A percentile compares a stretch with the other conserved stretches of the same genome.
Evolutionary conservation across 78 protist species (phyloP).

Genomic region (Dictyostelium brefeldianum): DNA sequence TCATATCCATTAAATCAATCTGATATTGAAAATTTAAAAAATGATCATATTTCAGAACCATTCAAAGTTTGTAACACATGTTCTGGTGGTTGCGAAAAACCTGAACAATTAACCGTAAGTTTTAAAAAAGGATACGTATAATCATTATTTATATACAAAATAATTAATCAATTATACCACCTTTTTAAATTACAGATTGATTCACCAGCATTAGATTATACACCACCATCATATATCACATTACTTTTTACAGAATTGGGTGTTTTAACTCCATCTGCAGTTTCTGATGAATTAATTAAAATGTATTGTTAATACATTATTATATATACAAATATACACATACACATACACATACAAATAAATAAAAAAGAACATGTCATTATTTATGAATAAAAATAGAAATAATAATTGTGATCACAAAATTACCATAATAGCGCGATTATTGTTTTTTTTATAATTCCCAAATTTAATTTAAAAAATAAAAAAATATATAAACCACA

Average conservation of each 20-base stretch:
- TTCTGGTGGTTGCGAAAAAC: conserved; percentile 45
- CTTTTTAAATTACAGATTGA: conserved; percentile 34
- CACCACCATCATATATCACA: conserved; percentile 97
- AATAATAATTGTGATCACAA: neutral
- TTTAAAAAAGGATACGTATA: neutral
- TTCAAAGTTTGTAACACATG: conserved; percentile 35
- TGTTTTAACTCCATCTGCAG: conserved; percentile 98
- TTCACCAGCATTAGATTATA: conserved; percentile 95
- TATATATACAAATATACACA: neutral
- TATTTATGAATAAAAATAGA: neutral
- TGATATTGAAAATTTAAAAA: conserved; percentile 83
- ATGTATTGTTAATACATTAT: conserved; percentile 83
- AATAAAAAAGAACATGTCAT: neutral
- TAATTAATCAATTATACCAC: neutral
- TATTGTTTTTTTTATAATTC: neutral
- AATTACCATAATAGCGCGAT: neutral
- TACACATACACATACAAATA: neutral
- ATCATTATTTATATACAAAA: conserved; percentile 5
- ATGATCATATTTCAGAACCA: conserved; percentile 34
- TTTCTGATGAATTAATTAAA: conserved; percentile 96
- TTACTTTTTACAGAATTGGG: conserved; percentile 99
- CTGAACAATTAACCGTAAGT: conserved; percentile 57
- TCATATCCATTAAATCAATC: conserved; percentile 92
- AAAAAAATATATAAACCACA: too few relatives aligned
- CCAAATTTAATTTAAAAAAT: neutral